Evolutionary conservation across 2,329 filamentous ascomycete species (phyloP).

Genomic region (Scedosporium boydii): DNA sequence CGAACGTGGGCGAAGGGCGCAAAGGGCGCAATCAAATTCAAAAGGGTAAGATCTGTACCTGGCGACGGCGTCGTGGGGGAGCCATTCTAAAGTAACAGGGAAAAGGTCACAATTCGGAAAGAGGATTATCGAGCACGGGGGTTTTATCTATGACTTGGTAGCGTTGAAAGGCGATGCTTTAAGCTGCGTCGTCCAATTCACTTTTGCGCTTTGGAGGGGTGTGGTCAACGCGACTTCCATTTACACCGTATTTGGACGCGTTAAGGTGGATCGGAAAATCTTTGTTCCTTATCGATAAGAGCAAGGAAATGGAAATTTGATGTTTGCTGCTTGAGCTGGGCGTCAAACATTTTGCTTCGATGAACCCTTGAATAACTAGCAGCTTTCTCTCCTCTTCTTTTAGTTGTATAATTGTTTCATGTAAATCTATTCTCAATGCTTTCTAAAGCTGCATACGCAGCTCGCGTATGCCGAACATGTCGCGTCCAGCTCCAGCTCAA

Average conservation of each 20-base stretch:
- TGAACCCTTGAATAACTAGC: neutral
- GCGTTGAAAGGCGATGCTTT: neutral
- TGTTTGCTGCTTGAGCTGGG: neutral
- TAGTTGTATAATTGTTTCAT: neutral
- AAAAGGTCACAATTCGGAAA: too few species aligned
- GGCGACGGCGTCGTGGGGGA: neutral
- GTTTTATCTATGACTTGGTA: neutral
- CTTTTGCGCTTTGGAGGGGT: neutral
- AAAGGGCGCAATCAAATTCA: neutral
- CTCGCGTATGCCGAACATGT: constrained; percentile 25
- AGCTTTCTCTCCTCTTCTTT: constrained; percentile 8
- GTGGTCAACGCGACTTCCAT: neutral
- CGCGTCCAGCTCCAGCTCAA: constrained; percentile 16
- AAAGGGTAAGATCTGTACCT: neutral
- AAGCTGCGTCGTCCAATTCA: neutral
- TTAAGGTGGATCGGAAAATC: constrained; percentile 3
- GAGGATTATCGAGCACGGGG: too few species aligned
- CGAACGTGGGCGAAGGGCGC: neutral
- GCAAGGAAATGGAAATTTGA: constrained; percentile 17
- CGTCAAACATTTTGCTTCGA: neutral
- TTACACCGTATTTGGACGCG: neutral
- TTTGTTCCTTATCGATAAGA: constrained; percentile 11
- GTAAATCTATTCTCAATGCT: constrained; percentile 20
- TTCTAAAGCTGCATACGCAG: constrained; percentile 20
- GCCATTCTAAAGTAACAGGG: neutral